phyloP scores from a whole-genome alignment of 169 alveolate species.

The Theileria sp. region DNA sequence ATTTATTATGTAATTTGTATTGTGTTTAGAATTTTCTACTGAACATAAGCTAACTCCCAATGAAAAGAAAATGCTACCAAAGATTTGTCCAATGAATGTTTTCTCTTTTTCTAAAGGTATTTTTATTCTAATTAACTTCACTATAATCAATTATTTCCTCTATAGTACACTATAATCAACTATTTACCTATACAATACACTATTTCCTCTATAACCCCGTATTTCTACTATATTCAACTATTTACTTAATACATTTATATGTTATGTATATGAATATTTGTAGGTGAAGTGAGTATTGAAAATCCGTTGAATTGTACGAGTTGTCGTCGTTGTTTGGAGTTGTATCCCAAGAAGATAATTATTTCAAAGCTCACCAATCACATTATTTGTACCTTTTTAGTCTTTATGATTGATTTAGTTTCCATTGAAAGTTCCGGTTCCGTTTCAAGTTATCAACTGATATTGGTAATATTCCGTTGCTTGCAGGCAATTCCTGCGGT shows the following conservation, averaged over 20 bases:
- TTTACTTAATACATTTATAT: neutral
- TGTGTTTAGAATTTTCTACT: slow-evolving; percentile 36
- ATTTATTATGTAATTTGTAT: too few relatives aligned
- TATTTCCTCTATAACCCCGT: too few relatives aligned
- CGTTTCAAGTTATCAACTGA: slow-evolving; percentile 44
- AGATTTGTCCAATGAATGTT: slow-evolving; percentile 92
- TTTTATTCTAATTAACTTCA: slow-evolving; percentile 3
- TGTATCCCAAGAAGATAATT: slow-evolving; percentile 77
- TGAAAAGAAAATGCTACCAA: slow-evolving; percentile 87
- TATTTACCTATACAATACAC: too few relatives aligned
- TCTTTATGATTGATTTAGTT: neutral
- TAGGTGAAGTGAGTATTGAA: slow-evolving; percentile 82
- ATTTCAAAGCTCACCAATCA: slow-evolving; percentile 81
- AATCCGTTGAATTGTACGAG: slow-evolving; percentile 92
- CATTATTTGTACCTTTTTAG: slow-evolving; percentile 72
- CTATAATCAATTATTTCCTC: too few relatives aligned
- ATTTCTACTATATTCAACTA: too few relatives aligned
- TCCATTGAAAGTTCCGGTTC: slow-evolving; percentile 64
- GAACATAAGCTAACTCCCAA: slow-evolving; percentile 77
- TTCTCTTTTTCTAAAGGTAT: slow-evolving; percentile 87
- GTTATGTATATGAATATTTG: neutral
- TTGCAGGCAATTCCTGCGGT: too few relatives aligned
- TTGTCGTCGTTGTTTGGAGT: slow-evolving; percentile 97
- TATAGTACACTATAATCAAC: too few relatives aligned
- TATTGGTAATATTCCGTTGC: slow-evolving; percentile 15